Evolutionary conservation across 192 early-diverging fungal genomes (phyloP).

Genomic region (Podila verticillata): DNA sequence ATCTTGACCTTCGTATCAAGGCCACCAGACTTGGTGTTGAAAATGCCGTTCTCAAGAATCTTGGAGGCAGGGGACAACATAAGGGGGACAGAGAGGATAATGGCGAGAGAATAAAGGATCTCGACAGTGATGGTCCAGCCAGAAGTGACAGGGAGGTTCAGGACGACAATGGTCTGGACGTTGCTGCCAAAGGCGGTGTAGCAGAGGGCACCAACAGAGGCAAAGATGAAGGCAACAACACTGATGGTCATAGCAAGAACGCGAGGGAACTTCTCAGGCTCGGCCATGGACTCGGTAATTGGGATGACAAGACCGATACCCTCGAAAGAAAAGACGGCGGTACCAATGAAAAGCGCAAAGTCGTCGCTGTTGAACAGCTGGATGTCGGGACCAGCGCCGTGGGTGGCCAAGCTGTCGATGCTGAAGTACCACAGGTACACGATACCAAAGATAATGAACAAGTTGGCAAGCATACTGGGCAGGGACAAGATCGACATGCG

Average conservation of each 20-base stretch:
- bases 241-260: constrained; percentile 78
- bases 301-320: constrained; percentile 86
- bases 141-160: constrained; percentile 77
- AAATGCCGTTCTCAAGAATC: constrained; percentile 81
- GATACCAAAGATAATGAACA: constrained; percentile 91
- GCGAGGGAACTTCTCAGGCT: constrained; percentile 77
- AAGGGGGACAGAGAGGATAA: constrained; percentile 87
- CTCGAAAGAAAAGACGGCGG: constrained; percentile 93
- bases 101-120: constrained; percentile 86
- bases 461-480: constrained; percentile 85
- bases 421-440: constrained; percentile 83
- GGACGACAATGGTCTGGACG: constrained; percentile 85
- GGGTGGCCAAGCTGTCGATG: constrained; percentile 70
- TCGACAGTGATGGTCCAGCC: constrained; percentile 72
- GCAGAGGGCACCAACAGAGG: constrained; percentile 76
- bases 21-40: constrained; percentile 72
- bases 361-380: constrained; percentile 73
- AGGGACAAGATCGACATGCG: constrained; percentile 87
- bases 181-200: constrained; percentile 86
- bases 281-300: constrained; percentile 83
- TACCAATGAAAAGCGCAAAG: constrained; percentile 91
- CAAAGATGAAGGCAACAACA: constrained; percentile 75
- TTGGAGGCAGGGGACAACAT: constrained; percentile 87
- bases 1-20: constrained; percentile 72
- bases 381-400: constrained; percentile 68